Evolutionary conservation across 2,329 filamentous ascomycete species (phyloP).

Genomic region (Fusarium phyllophilum): DNA sequence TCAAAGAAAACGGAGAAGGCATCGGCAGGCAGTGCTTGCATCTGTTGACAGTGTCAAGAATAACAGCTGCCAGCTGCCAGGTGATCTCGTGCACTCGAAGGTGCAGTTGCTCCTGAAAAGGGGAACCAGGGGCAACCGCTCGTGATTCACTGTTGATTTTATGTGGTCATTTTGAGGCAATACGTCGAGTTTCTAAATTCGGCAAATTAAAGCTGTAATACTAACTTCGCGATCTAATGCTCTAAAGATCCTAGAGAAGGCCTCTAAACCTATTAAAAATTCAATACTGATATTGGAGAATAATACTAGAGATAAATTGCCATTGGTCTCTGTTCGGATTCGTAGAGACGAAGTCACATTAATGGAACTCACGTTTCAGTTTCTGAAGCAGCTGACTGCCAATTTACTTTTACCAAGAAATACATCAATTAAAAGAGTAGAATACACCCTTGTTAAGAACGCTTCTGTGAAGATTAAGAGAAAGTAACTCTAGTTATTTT

Average conservation of each 20-base stretch:
- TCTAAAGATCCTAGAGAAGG: background rate
- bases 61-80: background rate
- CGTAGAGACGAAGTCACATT: background rate
- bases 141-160: background rate
- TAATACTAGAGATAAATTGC: no score
- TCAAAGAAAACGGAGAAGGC: background rate
- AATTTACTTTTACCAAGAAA: background rate
- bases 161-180: background rate
- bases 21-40: background rate
- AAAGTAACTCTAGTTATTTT: background rate
- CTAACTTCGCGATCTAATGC: background rate
- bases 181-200: background rate
- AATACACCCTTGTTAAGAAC: background rate
- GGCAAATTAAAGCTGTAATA: no score
- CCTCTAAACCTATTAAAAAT: background rate
- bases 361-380: background rate
- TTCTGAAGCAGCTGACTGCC: background rate
- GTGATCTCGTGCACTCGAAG: background rate
- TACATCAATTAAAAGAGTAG: background rate
- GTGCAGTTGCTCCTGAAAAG: background rate
- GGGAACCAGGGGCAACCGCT: background rate
- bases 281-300: background rate
- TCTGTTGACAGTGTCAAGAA: background rate
- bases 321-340: background rate
- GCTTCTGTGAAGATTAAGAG: background rate